Evolutionary conservation across 2,329 filamentous ascomycete genomes (phyloP), one percentile per base, ranked within the genome.

Genomic region (Epichloe scottii): DNA sequence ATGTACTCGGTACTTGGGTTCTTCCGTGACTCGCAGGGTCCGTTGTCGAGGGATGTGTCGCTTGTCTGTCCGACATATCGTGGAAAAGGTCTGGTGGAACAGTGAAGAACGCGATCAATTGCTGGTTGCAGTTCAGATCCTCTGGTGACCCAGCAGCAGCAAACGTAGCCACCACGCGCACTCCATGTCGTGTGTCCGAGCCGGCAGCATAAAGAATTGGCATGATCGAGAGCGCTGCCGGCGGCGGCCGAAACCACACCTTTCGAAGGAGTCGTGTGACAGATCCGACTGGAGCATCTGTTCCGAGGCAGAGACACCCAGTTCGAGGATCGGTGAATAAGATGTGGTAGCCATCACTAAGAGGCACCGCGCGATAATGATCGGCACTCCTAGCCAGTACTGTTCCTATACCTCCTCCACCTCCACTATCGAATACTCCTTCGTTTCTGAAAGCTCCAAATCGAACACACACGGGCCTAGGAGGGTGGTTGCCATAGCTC

Each of bases 311-410:
- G 6, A 86, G 70, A 8, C 71, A 63, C 10, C 72, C 74, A 1
- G 71, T 77, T 11, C 64, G 63, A 4, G 81, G 80, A 59, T 85
- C 81, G 6, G 78, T 79, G 60, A 84, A 85, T 5, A 85, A 64
- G 37, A 86, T 70, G 57, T 85, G 80, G 51, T 76, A 68, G 2
- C 82, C 81, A 60, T 86, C 83, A 54, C 78, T 82, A 39, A 86
- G 62, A 3, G 83, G 82, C 12, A 84, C 66, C 2, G 81, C 81
- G 44, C 74, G 75, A 58, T 81, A 84, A 57, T 85, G 79, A 58
- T 84, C 79, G 35, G 73, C 73, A 46, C 67, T 69, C 1, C 66
- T 69, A 15, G 69, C 67, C 34, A 68, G 64, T n/a, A 72, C 61
- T 8, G 66, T 59, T 34, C 54, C 56, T 8, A 55, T 37, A 21